A percentile compares a stretch with the other conserved stretches of the same genome.
phyloP scores from a whole-genome alignment of 805 yeast genomes.

The Metschnikowia drakensbergensis region DNA sequence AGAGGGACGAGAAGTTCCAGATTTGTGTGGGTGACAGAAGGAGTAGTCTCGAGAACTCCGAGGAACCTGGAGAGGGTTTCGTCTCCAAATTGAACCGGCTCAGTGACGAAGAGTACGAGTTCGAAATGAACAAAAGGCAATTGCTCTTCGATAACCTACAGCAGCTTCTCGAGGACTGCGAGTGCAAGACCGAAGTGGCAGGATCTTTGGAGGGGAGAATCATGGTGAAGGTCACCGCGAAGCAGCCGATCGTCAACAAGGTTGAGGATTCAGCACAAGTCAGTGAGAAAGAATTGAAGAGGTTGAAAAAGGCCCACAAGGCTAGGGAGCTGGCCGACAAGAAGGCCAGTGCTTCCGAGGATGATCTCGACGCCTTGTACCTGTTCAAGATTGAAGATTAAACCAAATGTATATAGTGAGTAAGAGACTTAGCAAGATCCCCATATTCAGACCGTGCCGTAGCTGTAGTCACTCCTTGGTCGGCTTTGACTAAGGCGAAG shows the following conservation, averaged over 20 bases:
- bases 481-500: slow-evolving; percentile 6
- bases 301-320: slow-evolving; percentile 16
- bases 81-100: slow-evolving; percentile 4
- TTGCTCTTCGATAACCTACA: slow-evolving; percentile 26
- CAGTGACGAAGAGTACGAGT: slow-evolving; percentile 11
- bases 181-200: slow-evolving; percentile 25
- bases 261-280: slow-evolving; percentile 4
- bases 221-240: slow-evolving; percentile 19
- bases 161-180: slow-evolving; percentile 27
- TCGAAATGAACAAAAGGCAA: slow-evolving; percentile 26
- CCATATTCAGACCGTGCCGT: slow-evolving; percentile 17
- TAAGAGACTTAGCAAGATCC: neutral
- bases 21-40: slow-evolving; percentile 24
- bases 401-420: slow-evolving; percentile 17
- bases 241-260: neutral
- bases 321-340: slow-evolving; percentile 18
- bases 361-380: slow-evolving; percentile 39
- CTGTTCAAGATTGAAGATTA: slow-evolving; percentile 39
- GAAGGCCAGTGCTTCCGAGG: slow-evolving; percentile 17
- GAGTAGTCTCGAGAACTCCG: slow-evolving; percentile 11
- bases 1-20: slow-evolving; percentile 40
- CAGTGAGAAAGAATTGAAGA: slow-evolving; percentile 17
- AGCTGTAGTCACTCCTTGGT: slow-evolving; percentile 2
- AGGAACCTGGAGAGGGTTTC: slow-evolving; percentile 14
- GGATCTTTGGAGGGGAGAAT: slow-evolving; percentile 28